A percentile compares a stretch with the other conserved stretches of the same genome.
phyloP scores from a whole-genome alignment of 139 green algal genomes.

The Diplosphaera chodatii region DNA sequence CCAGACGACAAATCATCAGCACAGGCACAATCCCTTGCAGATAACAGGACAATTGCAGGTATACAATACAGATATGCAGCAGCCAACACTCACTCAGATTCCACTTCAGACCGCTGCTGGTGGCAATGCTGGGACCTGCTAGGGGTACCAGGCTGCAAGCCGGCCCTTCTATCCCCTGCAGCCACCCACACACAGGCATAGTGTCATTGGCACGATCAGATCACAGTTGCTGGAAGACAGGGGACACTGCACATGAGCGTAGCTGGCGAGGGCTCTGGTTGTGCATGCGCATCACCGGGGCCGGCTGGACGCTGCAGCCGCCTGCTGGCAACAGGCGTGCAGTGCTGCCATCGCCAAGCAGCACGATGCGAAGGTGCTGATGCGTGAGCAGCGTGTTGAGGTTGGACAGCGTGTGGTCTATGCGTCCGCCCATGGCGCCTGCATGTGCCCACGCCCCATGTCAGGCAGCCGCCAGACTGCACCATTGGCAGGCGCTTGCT shows the following conservation, averaged over 20 bases:
- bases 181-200: too few relatives aligned
- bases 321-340: slow-evolving; percentile 66
- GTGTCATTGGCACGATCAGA: too few relatives aligned
- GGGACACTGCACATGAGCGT: too few relatives aligned
- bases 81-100: slow-evolving; percentile 44
- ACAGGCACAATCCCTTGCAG: too few relatives aligned
- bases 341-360: slow-evolving; percentile 79
- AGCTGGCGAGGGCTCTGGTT: too few relatives aligned
- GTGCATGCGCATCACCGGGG: too few relatives aligned
- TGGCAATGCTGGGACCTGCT: slow-evolving; percentile 37
- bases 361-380: slow-evolving; percentile 58
- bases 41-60: too few relatives aligned
- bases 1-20: too few relatives aligned
- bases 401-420: slow-evolving; percentile 90
- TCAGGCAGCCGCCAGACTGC: too few relatives aligned
- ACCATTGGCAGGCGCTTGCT: too few relatives aligned
- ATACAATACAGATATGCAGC: background rate
- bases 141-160: slow-evolving; percentile 82
- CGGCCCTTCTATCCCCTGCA: slow-evolving; percentile 59
- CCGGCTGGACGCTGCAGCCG: slow-evolving; percentile 40
- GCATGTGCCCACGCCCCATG: too few relatives aligned
- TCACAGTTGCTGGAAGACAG: too few relatives aligned
- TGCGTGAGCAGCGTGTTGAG: slow-evolving; percentile 72
- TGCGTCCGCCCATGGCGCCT: slow-evolving; percentile 81
- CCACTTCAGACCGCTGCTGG: slow-evolving; percentile 73